Conservation (phyloP, 2,329 filamentous ascomycete species). For the Monosporascus ibericus region DNA sequence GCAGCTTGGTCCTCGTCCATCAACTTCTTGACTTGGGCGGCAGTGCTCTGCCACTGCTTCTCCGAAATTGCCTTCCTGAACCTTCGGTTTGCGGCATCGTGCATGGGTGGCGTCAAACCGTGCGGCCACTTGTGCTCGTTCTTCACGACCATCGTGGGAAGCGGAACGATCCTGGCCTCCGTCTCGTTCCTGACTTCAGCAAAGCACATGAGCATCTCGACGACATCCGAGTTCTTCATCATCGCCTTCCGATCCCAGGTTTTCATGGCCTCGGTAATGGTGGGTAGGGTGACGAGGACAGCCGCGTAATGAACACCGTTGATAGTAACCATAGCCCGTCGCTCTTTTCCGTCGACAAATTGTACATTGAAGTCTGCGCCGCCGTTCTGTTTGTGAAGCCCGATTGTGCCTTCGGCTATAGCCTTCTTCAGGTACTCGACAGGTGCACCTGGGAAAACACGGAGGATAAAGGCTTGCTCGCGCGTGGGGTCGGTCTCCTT, state of each 20-base stretch:
- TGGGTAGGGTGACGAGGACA: conserved; percentile 75
- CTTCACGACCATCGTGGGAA: conserved; percentile 64
- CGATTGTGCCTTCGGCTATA: conserved; percentile 72
- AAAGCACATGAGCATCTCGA: conserved; percentile 81
- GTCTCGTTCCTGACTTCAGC: conserved; percentile 59
- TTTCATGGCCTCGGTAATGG: conserved; percentile 86
- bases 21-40: conserved; percentile 70
- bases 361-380: conserved; percentile 75
- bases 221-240: conserved; percentile 84
- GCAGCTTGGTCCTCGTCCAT: conserved; percentile 63
- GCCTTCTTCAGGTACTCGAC: conserved; percentile 75
- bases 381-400: conserved; percentile 54
- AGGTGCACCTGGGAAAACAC: conserved; percentile 81
- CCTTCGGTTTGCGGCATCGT: conserved; percentile 73
- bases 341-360: conserved; percentile 68
- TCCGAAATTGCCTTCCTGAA: conserved; percentile 80
- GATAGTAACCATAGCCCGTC: conserved; percentile 67
- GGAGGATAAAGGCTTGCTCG: conserved; percentile 83
- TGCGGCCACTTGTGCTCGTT: conserved; percentile 71
- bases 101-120: conserved; percentile 82
- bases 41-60: conserved; percentile 78
- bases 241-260: conserved; percentile 84
- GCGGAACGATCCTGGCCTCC: conserved; percentile 59
- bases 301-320: conserved; percentile 69
- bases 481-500: conserved; percentile 80